A percentile compares a stretch with the other conserved stretches of the same genome.
Evolutionary conservation across 495 filamentous ascomycete genomes (phyloP).

Genomic region (Podospora sp.): DNA sequence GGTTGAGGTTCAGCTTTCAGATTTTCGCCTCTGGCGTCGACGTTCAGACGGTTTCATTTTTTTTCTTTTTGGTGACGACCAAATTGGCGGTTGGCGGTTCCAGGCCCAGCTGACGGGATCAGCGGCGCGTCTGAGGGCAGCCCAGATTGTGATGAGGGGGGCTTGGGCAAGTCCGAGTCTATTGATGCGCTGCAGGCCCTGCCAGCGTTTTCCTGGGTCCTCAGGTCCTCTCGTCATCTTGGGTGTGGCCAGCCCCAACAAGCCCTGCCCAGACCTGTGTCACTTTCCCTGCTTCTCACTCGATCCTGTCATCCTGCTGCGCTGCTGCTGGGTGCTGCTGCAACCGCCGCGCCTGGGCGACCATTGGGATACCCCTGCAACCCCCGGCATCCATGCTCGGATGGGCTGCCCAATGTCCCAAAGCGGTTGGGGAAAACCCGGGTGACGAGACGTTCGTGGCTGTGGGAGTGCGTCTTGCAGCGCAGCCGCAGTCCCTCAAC

Average conservation of each 20-base stretch:
- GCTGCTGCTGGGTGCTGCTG: background rate
- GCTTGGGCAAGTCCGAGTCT: background rate
- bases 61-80: background rate
- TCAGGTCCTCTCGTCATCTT: background rate
- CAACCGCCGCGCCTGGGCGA: constrained; percentile 7
- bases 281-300: background rate
- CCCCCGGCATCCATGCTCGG: background rate
- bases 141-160: background rate
- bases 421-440: constrained; percentile 1
- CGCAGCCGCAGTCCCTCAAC: background rate
- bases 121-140: background rate
- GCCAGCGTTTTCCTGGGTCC: background rate
- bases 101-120: background rate
- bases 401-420: background rate
- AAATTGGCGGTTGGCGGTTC: background rate
- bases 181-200: background rate
- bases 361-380: constrained; percentile 4
- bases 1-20: background rate
- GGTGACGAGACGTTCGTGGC: background rate
- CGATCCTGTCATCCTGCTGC: constrained; percentile 8
- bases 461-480: background rate
- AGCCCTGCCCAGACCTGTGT: background rate
- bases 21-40: no score
- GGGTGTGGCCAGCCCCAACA: background rate
- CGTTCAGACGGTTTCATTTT: background rate